Base-by-base conservation (phyloP, 441 rosid species). In the Erysimum pusillum region DNA sequence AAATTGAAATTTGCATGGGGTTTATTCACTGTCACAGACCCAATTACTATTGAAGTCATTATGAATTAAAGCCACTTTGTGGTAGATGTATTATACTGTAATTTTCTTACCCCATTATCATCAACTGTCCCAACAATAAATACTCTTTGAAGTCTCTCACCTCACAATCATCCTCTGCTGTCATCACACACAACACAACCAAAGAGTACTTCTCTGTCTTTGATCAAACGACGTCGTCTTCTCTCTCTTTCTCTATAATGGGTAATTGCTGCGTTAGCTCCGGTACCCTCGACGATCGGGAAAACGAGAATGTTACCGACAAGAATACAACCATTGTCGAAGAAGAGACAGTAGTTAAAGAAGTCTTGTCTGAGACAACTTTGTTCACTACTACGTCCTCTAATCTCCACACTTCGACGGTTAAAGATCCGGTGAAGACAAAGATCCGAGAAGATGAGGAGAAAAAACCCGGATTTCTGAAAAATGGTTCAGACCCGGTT, bases 241-340 rank as follows among this genome's bases (percentile, higher is more conserved):
- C n/a, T n/a, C n/a, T 67, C 56, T 61, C 58, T 28, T 17, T 34
- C 45, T 49, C 25, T 35, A 72, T 64, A 74, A 88, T 90, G 93
- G 94, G 94, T 18, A 51, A 51, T 77, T 89, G 94, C 59, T 91
- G 94, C 77, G 74, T 68, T 9, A 88, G 91, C 84, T 81, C 87
- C 49, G 60, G 70, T 6, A 63, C 38, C 1, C 3, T 1, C 28
- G 28, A 67, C 69, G 69, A 76, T 69, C 53, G 56, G 18, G 36
- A 71, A 39, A 44, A 78, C 12, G 71, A 75, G 14, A 66, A 80
- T 10, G 68, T 69, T 32, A 38, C 65, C 74, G 71, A 51, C 42
- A 87, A 85, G 46, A 83, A 63, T 13, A 82, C 89, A 14, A 82
- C 88, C 85, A 3, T 42, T 69, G 69, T 77, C 13, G 86, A 85